Evolutionary conservation across 2,329 filamentous ascomycete species (phyloP).

Genomic region (Aureobasidium sp.): DNA sequence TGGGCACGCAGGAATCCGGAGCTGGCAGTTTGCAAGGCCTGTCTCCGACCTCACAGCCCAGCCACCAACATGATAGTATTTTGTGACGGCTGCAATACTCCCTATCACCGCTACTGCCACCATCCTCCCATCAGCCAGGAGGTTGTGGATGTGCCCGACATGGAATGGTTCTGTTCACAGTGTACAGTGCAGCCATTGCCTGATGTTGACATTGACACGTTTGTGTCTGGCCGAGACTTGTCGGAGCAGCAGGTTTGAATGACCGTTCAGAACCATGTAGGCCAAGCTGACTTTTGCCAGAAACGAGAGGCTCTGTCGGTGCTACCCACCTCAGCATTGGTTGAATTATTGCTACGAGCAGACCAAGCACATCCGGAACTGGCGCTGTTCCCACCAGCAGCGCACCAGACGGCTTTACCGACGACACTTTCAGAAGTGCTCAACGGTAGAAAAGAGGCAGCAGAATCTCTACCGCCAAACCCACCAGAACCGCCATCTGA

Average conservation of each 20-base stretch:
- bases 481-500: constrained; percentile 9
- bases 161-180: constrained; percentile 63
- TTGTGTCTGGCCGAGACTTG: constrained; percentile 35
- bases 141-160: constrained; percentile 58
- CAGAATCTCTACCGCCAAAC: constrained; percentile 21
- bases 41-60: constrained; percentile 64
- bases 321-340: constrained; percentile 54
- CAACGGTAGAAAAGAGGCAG: constrained; percentile 28
- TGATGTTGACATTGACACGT: constrained; percentile 34
- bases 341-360: constrained; percentile 58
- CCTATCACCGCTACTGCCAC: constrained; percentile 79
- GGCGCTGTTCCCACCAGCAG: constrained; percentile 52
- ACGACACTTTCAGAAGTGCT: constrained; percentile 19
- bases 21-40: constrained; percentile 62
- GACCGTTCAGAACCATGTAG: not conserved
- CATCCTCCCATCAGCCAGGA: constrained; percentile 65
- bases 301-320: constrained; percentile 41
- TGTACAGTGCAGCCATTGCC: constrained; percentile 48
- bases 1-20: constrained; percentile 46
- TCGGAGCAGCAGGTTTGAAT: constrained; percentile 36
- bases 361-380: constrained; percentile 57
- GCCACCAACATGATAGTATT: constrained; percentile 75
- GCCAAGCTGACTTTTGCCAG: not conserved
- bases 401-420: constrained; percentile 14
- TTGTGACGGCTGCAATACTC: constrained; percentile 72